Percentiles rank a stretch among this genome's conserved stretches.
These are phyloP conservation scores for Vanderwaltozyma polyspora DNA, from an alignment of 805 yeast species.

Conservation along the genomic window DNA sequence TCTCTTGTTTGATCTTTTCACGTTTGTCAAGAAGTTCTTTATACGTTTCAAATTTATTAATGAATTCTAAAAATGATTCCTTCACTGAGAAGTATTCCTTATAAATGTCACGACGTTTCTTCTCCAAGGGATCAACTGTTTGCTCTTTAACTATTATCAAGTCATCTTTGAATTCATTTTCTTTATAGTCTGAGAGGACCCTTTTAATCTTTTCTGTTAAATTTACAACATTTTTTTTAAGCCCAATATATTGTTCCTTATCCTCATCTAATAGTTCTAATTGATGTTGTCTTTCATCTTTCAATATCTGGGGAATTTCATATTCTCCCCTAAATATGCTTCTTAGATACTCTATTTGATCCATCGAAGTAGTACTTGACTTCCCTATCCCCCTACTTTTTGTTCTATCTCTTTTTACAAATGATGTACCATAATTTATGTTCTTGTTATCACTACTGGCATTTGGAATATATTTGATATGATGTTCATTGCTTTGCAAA, in stretches of 20 bases:
- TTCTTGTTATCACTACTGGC: too few relatives aligned
- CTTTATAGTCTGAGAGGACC: slow-evolving; percentile 9
- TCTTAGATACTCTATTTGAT: slow-evolving; percentile 22
- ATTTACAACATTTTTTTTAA: slow-evolving; percentile 6
- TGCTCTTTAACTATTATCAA: slow-evolving; percentile 21
- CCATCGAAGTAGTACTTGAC: slow-evolving; percentile 11
- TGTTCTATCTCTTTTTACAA: slow-evolving; percentile 15
- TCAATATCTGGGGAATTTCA: slow-evolving; percentile 22
- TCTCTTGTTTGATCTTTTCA: slow-evolving; percentile 28
- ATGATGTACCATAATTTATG: slow-evolving; percentile 30
- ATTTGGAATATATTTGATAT: too few relatives aligned
- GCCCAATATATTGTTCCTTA: not conserved
- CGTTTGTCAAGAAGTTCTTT: slow-evolving; percentile 35
- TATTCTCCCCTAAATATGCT: slow-evolving; percentile 29
- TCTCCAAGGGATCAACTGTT: slow-evolving; percentile 18
- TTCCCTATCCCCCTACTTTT: slow-evolving; percentile 5
- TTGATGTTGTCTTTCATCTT: slow-evolving; percentile 19
- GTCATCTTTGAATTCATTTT: slow-evolving; percentile 10
- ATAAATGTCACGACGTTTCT: slow-evolving; percentile 14
- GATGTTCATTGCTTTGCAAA: too few relatives aligned
- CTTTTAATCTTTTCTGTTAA: slow-evolving; percentile 22
- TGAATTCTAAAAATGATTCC: slow-evolving; percentile 21
- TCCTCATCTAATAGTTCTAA: slow-evolving; percentile 15
- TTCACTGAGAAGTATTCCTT: slow-evolving; percentile 16
- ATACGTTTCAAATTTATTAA: slow-evolving; percentile 32